Base-by-base conservation (phyloP, 139 green algal genomes). In the Astrephomene gubernaculifera region DNA sequence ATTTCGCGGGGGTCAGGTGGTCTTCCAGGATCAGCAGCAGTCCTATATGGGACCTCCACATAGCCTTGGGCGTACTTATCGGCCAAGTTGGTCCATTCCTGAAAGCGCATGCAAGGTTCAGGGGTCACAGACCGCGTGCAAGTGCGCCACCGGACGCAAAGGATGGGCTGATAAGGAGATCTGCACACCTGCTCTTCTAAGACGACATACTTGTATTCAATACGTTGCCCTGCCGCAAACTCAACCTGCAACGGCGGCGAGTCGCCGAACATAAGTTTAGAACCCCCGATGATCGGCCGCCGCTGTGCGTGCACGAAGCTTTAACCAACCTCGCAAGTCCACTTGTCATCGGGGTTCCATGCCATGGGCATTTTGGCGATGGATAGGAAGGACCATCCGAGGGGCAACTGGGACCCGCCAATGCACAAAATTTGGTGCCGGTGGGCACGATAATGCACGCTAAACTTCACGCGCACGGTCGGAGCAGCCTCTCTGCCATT, bases 141-240 rank as follows among this genome's bases (percentile, higher is more conserved):
- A 52, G 41, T 44, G 33, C 17, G n/a, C 75, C 12, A 67, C 68
- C 27, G 25, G 3, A 35, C 45, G 35, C 24, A n/a, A n/a, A n/a
- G n/a, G n/a, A n/a, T n/a, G n/a, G n/a, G 19, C 35, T 45, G 31
- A 35, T 14, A n/a, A n/a, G n/a, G n/a, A n/a, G n/a, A n/a, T n/a
- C n/a, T n/a, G n/a, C 90, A 33, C 67, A 96, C 94, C 92, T 98
- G 96, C 79, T 98, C 95, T 78, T 98, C 96, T 5, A 98, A 80
- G 39, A 98, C 96, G 8, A 98, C 96, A 53, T 98, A 98, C 79
- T 98, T 98, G 93, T 98, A 98, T 79, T 98, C 96, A 65, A 98
- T 91, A 25, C 90, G 89, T n/a, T 95, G 91, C 10, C 94, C 94
- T 0, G 91, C 93, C 5, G 93, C 91, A 38, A 98, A 90, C 60